Base-by-base conservation (phyloP, 257 asterid species). In the Penstemon newberryi region DNA sequence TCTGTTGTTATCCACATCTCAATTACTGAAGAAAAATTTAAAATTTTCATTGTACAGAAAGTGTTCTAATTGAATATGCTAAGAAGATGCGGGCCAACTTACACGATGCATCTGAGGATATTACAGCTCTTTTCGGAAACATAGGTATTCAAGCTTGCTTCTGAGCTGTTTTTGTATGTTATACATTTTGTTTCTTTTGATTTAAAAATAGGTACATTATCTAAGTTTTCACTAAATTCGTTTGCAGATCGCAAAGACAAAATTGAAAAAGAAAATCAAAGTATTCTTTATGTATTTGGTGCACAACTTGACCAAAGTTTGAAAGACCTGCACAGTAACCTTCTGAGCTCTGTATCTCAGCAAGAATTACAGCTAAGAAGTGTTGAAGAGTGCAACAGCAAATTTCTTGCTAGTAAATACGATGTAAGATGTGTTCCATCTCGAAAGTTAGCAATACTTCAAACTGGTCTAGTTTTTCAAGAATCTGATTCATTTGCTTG, bases 181-280 rank as follows among this genome's bases (percentile, higher is more conserved):
- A 7, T 7, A 53, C 42, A 45, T 10, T 50, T 15, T 44, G 59
- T 51, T 46, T 33, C 12, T 39, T 37, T 15, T 52, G 11, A 51
- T 56, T 13, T 63, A 56, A n/a, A 61, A 6, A 69, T 60, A 51
- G 40, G 49, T 63, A 47, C 43, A 51, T 11, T 10, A 18, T 8
- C 70, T 58, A 45, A 63, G 50, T 63, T 66, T 66, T 66, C 49
- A 65, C 49, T 8, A n/a, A 75, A 72, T 38, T 45, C 53, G 37
- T 69, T 75, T 72, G 74, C 92, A 90, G 97, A 86, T 78, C 75
- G 78, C 45, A 90, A 90, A 79, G 88, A 86, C 69, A 84, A 78
- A 68, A n/a, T 90, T 73, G 96, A 88, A 72, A 78, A 71, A 62
- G 82, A 84, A 13, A 90, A 90, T 75, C 96, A 78, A 71, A 78